phyloP scores from a whole-genome alignment of 2,329 filamentous ascomycete species.

The Hypoxylon sp. region DNA sequence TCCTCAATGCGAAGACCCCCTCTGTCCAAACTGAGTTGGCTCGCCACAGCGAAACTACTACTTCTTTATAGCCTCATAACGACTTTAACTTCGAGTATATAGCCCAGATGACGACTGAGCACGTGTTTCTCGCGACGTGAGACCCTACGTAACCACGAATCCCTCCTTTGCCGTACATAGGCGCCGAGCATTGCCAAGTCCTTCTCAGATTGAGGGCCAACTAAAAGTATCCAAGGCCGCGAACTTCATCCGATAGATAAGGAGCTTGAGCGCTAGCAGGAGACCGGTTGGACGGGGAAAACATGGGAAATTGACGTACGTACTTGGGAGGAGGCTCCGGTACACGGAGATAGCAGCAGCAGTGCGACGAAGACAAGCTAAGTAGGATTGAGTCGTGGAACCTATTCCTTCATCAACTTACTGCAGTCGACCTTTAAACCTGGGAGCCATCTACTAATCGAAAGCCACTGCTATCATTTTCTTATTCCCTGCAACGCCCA shows the following conservation, averaged over 20 bases:
- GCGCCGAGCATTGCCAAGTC: no score
- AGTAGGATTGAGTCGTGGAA: neutral
- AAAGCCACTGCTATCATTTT: neutral
- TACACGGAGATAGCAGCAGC: no score
- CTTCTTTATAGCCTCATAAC: neutral
- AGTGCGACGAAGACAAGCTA: neutral
- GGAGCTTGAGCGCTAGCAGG: no score
- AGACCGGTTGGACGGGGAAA: no score
- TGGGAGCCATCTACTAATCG: neutral
- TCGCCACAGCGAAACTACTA: neutral
- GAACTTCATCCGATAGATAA: no score
- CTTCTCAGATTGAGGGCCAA: no score
- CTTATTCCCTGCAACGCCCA: neutral
- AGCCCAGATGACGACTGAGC: neutral
- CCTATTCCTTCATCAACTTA: neutral
- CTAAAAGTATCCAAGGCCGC: no score
- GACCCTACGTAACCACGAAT: neutral
- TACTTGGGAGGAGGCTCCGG: slow-evolving; percentile 16
- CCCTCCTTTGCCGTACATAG: no score
- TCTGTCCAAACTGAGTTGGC: neutral
- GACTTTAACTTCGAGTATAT: neutral
- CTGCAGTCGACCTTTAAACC: neutral
- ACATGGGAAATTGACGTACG: neutral
- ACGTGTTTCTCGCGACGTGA: neutral
- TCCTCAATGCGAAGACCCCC: neutral